Conservation (phyloP, 2,329 filamentous ascomycete genomes). For the Raffaelea deltoideospora region DNA sequence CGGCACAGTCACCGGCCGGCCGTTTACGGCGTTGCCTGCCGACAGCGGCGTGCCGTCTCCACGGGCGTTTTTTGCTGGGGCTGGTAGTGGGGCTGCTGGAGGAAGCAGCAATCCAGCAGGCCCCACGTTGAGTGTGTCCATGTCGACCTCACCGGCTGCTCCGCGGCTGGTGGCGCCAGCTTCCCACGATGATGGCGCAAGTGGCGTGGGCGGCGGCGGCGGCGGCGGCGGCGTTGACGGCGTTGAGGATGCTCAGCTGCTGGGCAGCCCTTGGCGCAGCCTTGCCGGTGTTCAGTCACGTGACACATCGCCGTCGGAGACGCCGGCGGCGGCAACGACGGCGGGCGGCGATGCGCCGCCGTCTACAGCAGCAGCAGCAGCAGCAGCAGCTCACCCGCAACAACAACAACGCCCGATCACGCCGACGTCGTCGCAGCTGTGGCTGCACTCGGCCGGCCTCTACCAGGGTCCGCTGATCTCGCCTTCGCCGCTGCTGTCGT, state of each 20-base stretch:
- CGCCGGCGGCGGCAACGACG: not conserved
- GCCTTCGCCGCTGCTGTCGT: conserved; percentile 39
- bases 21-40: conserved; percentile 16
- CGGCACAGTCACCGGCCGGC: conserved; percentile 10
- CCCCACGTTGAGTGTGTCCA: too few species aligned
- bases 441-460: conserved; percentile 20
- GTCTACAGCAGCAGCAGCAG: conserved; percentile 9
- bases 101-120: too few species aligned
- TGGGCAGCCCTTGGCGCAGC: conserved; percentile 27
- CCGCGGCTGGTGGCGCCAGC: conserved; percentile 10
- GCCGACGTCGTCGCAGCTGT: conserved; percentile 12
- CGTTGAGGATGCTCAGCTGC: conserved; percentile 18
- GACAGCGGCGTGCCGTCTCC: conserved; percentile 21
- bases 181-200: not conserved
- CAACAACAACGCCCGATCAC: not conserved
- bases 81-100: not conserved
- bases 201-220: conserved; percentile 15
- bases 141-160: too few species aligned
- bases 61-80: conserved; percentile 11
- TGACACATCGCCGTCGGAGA: not conserved
- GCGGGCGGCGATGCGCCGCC: not conserved
- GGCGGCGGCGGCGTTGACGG: conserved; percentile 2
- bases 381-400: not conserved
- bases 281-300: not conserved
- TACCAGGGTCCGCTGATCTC: conserved; percentile 37